Percentiles rank a stretch among this genome's conserved stretches.
Conservation (phyloP, 164 flowering plant species). For the Vitis rotundifolia region DNA sequence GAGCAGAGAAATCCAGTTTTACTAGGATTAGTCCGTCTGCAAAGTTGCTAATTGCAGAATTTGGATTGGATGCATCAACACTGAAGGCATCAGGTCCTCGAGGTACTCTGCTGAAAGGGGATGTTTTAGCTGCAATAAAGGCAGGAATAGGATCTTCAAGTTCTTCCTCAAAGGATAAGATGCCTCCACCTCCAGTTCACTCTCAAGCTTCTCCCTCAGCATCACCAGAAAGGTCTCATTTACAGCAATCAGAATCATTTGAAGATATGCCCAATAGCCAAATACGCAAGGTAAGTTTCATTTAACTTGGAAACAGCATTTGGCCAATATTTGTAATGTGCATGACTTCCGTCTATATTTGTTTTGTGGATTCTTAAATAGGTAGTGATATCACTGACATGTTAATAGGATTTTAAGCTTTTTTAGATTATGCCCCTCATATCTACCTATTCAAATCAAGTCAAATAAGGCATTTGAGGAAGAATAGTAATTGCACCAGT, state of each 20-base stretch:
- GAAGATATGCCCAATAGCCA: constrained; percentile 92
- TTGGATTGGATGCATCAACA: constrained; percentile 70
- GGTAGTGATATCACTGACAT: too few relatives aligned
- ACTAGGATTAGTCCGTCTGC: constrained; percentile 87
- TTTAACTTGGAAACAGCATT: background rate
- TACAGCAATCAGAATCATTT: constrained; percentile 48
- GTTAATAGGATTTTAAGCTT: too few relatives aligned
- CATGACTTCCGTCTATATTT: background rate
- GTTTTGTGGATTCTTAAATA: background rate
- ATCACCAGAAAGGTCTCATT: constrained; percentile 29
- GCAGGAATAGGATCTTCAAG: constrained; percentile 57
- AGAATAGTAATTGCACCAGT: too few relatives aligned
- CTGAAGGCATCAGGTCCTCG: constrained; percentile 82
- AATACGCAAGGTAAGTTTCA: constrained; percentile 78
- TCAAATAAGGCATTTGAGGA: too few relatives aligned
- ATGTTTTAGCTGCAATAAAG: constrained; percentile 86
- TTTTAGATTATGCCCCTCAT: too few relatives aligned
- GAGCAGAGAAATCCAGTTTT: constrained; percentile 35
- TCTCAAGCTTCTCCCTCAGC: constrained; percentile 28
- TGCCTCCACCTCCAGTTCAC: constrained; percentile 26
- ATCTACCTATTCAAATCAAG: too few relatives aligned
- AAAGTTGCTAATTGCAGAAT: constrained; percentile 74
- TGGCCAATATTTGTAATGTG: background rate
- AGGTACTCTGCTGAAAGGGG: constrained; percentile 90
- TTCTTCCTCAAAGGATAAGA: constrained; percentile 41